phyloP scores from a whole-genome alignment of 2,329 filamentous ascomycete species.

The Venturia pyrina region DNA sequence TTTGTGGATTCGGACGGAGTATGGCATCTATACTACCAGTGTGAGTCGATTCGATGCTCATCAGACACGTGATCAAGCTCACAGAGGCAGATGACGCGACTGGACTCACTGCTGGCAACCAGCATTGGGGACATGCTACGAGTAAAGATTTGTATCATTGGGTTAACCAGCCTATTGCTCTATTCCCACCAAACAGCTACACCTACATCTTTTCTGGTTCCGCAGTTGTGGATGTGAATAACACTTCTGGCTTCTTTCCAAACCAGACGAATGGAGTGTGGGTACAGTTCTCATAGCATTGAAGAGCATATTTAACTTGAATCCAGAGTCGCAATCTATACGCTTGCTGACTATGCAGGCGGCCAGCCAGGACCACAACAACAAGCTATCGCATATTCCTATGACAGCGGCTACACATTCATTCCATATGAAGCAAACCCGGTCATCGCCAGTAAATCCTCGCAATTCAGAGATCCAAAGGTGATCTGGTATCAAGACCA shows the following conservation, averaged over 20 bases:
- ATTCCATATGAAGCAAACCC: constrained; percentile 50
- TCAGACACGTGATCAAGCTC: constrained; percentile 13
- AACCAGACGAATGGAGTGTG: constrained; percentile 47
- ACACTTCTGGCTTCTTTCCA: constrained; percentile 57
- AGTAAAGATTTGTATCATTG: constrained; percentile 53
- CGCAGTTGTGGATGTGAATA: constrained; percentile 50
- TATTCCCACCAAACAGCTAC: constrained; percentile 47
- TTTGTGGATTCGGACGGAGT: constrained; percentile 46
- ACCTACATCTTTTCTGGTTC: constrained; percentile 45
- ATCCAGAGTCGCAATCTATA: constrained; percentile 47
- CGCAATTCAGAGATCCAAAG: constrained; percentile 56
- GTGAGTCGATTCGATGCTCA: constrained; percentile 18
- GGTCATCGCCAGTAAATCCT: constrained; percentile 44
- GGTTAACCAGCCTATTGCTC: constrained; percentile 53
- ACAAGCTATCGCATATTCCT: constrained; percentile 53
- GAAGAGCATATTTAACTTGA: neutral
- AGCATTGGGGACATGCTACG: constrained; percentile 60
- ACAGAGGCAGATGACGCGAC: constrained; percentile 37
- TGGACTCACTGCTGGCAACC: constrained; percentile 42
- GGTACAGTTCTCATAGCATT: neutral
- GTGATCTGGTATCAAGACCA: constrained; percentile 46
- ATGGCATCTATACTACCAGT: constrained; percentile 59
- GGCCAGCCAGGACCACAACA: constrained; percentile 35
- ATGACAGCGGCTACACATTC: constrained; percentile 53
- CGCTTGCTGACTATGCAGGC: constrained; percentile 31